phyloP scores from a whole-genome alignment of 352 stramenopile species.

The Thraustochytrium striatum region DNA sequence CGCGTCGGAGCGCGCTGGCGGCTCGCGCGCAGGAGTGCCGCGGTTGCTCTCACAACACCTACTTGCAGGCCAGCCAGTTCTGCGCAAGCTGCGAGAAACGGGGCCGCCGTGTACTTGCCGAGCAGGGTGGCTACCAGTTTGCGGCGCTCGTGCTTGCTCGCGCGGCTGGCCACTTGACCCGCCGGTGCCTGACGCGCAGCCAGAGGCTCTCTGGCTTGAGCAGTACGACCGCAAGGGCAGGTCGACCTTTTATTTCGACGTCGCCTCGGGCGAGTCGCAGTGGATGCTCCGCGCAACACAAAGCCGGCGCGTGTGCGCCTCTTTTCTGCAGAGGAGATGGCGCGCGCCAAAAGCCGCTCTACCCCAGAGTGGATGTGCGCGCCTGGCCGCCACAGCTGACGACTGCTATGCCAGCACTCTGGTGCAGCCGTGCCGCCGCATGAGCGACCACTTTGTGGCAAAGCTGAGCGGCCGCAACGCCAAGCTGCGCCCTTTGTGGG shows the following conservation, averaged over 20 bases:
- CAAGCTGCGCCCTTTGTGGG: too few relatives aligned
- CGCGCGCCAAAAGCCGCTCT: background rate
- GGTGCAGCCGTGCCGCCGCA: too few relatives aligned
- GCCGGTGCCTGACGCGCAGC: background rate
- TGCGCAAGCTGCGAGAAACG: background rate
- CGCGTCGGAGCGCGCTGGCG: too few relatives aligned
- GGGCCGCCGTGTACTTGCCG: background rate
- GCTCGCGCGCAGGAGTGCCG: background rate
- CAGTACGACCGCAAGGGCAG: conserved; percentile 1
- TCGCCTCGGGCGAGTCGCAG: background rate
- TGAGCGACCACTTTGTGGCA: too few relatives aligned
- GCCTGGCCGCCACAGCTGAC: background rate
- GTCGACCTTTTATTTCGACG: conserved; percentile 22
- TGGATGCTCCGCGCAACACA: background rate
- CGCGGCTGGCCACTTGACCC: background rate
- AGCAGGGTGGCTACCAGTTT: conserved; percentile 25
- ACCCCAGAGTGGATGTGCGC: conserved; percentile 2
- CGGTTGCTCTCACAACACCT: background rate
- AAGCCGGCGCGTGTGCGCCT: background rate
- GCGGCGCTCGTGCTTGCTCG: background rate
- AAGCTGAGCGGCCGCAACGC: too few relatives aligned
- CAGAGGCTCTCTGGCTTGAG: background rate
- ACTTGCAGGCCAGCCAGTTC: background rate
- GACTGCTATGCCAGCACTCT: background rate
- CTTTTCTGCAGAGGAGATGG: background rate